These are phyloP conservation scores for Circinella minor DNA, from an alignment of 371 early-diverging fungal genomes.

Conservation along the genomic window DNA sequence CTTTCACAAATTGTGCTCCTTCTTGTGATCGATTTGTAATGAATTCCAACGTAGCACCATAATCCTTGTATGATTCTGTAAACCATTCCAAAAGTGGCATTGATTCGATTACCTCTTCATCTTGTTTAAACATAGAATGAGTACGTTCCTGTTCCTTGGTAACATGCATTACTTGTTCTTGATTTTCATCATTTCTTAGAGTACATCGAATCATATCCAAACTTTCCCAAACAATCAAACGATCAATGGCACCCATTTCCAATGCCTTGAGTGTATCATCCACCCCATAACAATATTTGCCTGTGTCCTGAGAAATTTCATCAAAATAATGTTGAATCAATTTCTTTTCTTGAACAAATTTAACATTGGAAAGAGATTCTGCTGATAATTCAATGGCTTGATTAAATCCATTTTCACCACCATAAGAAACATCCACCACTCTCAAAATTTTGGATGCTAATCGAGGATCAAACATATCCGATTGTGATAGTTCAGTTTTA, in stretches of 20 bases:
- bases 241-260: constrained; percentile 97
- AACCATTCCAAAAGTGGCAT: constrained; percentile 97
- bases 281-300: constrained; percentile 97
- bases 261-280: constrained; percentile 98
- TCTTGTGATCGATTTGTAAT: constrained; percentile 98
- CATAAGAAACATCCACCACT: constrained; percentile 98
- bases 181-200: constrained; percentile 74
- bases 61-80: constrained; percentile 97
- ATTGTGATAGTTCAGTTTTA: constrained; percentile 94
- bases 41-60: constrained; percentile 93
- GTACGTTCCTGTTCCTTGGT: constrained; percentile 86
- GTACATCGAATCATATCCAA: constrained; percentile 79
- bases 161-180: constrained; percentile 74
- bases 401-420: constrained; percentile 99
- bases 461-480: constrained; percentile 95
- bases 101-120: constrained; percentile 83
- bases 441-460: constrained; percentile 91
- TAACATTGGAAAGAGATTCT: constrained; percentile 95
- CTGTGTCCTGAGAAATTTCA: constrained; percentile 96
- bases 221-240: constrained; percentile 97
- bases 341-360: constrained; percentile 99
- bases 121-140: constrained; percentile 65
- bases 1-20: constrained; percentile 99
- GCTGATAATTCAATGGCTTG: constrained; percentile 97
- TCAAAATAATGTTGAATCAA: constrained; percentile 97